phyloP scores from a whole-genome alignment of 331 rosid genomes.

The Quercus tomentella region DNA sequence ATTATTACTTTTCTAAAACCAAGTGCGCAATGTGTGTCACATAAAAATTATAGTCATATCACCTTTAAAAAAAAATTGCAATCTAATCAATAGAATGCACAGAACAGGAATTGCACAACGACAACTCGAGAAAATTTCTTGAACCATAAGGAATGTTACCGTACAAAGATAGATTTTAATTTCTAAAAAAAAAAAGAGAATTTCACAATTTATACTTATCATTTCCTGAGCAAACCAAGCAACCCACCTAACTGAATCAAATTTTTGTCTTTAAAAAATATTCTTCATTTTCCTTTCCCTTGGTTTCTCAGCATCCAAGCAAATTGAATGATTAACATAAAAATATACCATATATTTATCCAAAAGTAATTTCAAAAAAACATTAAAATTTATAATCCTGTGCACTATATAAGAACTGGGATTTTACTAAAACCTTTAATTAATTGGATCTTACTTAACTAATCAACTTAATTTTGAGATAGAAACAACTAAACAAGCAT shows the following conservation, averaged over 20 bases:
- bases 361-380: background rate
- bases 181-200: background rate
- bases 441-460: background rate
- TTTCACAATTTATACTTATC: background rate
- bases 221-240: background rate
- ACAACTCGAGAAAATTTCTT: background rate
- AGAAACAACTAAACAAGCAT: background rate
- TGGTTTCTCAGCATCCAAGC: slow-evolving; percentile 16
- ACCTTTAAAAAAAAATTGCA: background rate
- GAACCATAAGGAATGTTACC: background rate
- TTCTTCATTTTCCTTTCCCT: background rate
- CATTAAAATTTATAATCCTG: background rate
- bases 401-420: background rate
- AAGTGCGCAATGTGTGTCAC: background rate
- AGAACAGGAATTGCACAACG: background rate
- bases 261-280: background rate
- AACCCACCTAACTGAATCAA: background rate
- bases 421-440: background rate
- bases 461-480: background rate
- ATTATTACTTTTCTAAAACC: background rate
- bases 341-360: background rate
- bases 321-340: background rate
- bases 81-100: background rate
- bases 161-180: background rate
- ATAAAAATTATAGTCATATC: background rate